Conservation (phyloP, 2,329 filamentous ascomycete species). For the Alternaria solani region DNA sequence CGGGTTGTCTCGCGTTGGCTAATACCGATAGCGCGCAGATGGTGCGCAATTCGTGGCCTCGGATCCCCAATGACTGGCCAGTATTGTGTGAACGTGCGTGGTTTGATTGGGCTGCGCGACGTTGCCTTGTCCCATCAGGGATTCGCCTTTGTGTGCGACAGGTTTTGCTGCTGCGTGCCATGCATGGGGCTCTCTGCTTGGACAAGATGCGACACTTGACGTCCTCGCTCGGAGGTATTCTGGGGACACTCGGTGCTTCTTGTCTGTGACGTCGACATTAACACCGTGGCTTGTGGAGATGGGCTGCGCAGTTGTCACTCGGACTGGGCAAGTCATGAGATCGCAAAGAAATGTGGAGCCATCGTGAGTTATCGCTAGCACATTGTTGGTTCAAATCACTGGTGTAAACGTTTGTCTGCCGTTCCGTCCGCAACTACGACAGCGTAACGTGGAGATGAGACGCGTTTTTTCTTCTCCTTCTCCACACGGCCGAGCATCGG, state of each 20-base stretch:
- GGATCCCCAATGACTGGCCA: constrained; percentile 23
- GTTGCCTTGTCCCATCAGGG: constrained; percentile 3
- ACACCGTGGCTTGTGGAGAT: constrained; percentile 1
- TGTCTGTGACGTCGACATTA: constrained; percentile 12
- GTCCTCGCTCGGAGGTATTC: constrained; percentile 15
- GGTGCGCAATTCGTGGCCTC: constrained; percentile 13
- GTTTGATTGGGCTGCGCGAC: constrained; percentile 27
- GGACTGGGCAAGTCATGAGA: constrained; percentile 13
- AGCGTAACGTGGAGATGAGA: constrained; percentile 15
- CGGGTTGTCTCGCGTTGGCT: constrained; percentile 19
- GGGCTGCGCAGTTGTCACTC: background rate
- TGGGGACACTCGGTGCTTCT: constrained; percentile 13
- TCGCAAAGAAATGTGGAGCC: constrained; percentile 18
- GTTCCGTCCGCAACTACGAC: constrained; percentile 16
- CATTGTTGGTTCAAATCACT: constrained; percentile 8
- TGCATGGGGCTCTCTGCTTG: constrained; percentile 16
- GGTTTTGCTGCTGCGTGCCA: constrained; percentile 21
- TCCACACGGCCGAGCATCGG: background rate
- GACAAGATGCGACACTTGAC: constrained; percentile 10
- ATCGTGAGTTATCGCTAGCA: constrained; percentile 22
- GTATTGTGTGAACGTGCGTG: constrained; percentile 20
- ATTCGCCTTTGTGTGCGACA: constrained; percentile 10
- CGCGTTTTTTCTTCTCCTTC: background rate
- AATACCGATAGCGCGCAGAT: constrained; percentile 12
- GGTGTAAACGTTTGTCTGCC: constrained; percentile 11